These are phyloP conservation scores for Posidonia oceanica DNA, from an alignment of 116 monocot species.

Conservation along the genomic window DNA sequence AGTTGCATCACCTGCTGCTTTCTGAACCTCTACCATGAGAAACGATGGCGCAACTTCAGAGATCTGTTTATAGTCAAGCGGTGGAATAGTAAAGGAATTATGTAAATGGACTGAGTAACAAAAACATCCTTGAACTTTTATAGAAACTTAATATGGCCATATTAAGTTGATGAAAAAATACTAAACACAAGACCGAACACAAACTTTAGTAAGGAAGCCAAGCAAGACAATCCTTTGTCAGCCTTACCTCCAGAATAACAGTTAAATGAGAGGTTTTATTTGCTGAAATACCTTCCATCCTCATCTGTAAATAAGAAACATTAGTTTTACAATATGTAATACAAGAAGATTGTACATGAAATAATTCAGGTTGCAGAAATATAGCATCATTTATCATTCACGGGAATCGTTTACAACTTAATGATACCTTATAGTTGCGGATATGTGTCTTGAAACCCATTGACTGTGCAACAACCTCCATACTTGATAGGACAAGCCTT, in stretches of 20 bases:
- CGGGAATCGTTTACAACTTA: not conserved
- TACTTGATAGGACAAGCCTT: conserved; percentile 68
- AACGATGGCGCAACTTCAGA: conserved; percentile 94
- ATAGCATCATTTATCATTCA: conserved; percentile 1
- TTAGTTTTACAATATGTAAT: not conserved
- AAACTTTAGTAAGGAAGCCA: not conserved
- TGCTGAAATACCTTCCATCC: conserved; percentile 70
- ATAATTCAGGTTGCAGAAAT: not conserved
- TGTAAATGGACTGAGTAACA: not conserved
- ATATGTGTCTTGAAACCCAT: conserved; percentile 99
- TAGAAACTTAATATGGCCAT: not conserved
- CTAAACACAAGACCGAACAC: not conserved
- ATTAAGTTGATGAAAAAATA: not conserved
- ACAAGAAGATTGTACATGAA: not conserved
- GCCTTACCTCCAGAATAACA: conserved; percentile 64
- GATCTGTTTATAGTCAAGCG: conserved; percentile 35
- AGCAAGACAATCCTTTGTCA: not conserved
- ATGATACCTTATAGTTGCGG: conserved; percentile 85
- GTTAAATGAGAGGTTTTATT: conserved; percentile 60
- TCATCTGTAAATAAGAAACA: conserved; percentile 46
- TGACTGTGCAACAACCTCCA: conserved; percentile 95
- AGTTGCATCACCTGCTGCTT: conserved; percentile 52
- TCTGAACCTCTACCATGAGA: conserved; percentile 80
- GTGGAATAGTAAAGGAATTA: conserved; percentile 8
- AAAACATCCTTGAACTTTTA: not conserved